phyloP scores from a whole-genome alignment of 345 rosid species.

The Corchorus capsularis region DNA sequence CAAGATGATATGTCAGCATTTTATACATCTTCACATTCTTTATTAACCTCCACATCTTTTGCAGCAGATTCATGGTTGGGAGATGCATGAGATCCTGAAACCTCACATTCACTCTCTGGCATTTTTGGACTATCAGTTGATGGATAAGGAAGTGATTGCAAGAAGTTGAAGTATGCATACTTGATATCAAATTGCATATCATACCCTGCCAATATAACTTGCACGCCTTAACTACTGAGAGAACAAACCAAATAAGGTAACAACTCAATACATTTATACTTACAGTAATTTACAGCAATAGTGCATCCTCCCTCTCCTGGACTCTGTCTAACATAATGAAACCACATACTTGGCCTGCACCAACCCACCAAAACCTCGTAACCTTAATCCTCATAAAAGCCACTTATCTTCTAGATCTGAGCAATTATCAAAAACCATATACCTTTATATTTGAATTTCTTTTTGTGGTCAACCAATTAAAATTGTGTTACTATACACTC shows the following conservation, averaged over 20 bases:
- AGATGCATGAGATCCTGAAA: conserved; percentile 20
- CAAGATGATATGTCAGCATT: background rate
- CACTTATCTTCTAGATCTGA: background rate
- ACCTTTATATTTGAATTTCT: background rate
- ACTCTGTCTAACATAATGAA: conserved; percentile 88
- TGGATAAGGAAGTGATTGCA: conserved; percentile 55
- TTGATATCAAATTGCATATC: conserved; percentile 90
- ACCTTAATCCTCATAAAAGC: background rate
- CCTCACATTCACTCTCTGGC: conserved; percentile 26
- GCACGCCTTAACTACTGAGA: conserved; percentile 2
- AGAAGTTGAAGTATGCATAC: conserved; percentile 84
- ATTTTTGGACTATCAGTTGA: conserved; percentile 24
- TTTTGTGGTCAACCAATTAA: background rate
- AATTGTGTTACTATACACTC: background rate
- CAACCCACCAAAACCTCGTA: conserved; percentile 10
- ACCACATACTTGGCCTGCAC: conserved; percentile 98
- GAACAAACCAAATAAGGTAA: background rate
- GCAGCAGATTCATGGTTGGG: conserved; percentile 10
- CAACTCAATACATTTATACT: conserved; percentile 21
- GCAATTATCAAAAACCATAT: background rate
- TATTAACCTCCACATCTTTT: background rate
- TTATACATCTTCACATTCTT: background rate
- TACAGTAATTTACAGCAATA: conserved; percentile 86
- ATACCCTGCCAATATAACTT: conserved; percentile 60
- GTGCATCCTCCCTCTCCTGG: conserved; percentile 70